Evolutionary conservation across 148 eudicot genomes (phyloP).

Genomic region (Cornus florida): DNA sequence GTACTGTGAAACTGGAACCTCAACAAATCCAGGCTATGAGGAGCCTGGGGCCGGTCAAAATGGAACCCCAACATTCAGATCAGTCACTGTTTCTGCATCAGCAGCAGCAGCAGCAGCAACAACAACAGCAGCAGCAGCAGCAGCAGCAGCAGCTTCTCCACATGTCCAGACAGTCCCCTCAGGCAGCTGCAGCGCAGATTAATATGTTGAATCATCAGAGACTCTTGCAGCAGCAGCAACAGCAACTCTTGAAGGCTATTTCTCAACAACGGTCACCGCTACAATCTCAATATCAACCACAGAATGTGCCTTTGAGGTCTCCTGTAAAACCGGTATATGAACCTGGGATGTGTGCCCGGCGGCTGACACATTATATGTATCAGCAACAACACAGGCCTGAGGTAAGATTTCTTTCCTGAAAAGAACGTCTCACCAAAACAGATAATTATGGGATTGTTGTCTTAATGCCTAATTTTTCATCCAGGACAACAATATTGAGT

Average conservation of each 20-base stretch:
- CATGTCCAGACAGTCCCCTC: conserved; percentile 78
- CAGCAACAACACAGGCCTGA: conserved; percentile 95
- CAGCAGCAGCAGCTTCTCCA: conserved; percentile 56
- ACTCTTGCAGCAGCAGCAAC: conserved; percentile 61
- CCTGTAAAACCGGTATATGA: conserved; percentile 76
- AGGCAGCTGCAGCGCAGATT: conserved; percentile 69
- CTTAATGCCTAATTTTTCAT: not conserved
- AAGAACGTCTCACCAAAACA: not conserved
- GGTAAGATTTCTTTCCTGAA: conserved; percentile 41
- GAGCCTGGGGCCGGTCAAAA: conserved; percentile 52
- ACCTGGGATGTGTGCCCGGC: conserved; percentile 94
- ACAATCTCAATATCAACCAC: conserved; percentile 63
- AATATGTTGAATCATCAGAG: conserved; percentile 80
- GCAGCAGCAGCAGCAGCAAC: conserved; percentile 74
- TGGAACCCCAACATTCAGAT: conserved; percentile 83
- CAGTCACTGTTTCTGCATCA: conserved; percentile 71
- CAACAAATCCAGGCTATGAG: conserved; percentile 71
- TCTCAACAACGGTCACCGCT: conserved; percentile 75
- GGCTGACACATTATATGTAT: conserved; percentile 92
- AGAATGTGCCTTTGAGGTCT: conserved; percentile 72
- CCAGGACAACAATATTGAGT: conserved; percentile 72
- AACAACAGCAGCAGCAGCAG: conserved; percentile 36
- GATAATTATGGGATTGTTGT: not conserved
- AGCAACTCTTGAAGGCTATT: conserved; percentile 65
- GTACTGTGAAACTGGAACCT: conserved; percentile 70